A percentile compares a stretch with the other conserved stretches of the same genome.
Conservation (phyloP, 768 basidiomycete species). For the Collybia nuda region DNA sequence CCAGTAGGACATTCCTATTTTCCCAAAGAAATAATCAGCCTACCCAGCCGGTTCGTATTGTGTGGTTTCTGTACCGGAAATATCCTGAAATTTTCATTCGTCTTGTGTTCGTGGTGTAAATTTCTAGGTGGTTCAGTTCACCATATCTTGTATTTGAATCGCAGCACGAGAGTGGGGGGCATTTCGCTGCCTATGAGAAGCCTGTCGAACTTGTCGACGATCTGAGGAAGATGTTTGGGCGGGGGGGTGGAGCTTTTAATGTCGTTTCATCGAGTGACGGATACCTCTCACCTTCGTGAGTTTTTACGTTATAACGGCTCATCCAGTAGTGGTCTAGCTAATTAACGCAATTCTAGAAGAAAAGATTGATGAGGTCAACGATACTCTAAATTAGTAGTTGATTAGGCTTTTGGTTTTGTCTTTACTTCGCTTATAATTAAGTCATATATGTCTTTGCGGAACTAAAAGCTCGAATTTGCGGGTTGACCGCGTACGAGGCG, state of each 20-base stretch:
- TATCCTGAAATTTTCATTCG: neutral
- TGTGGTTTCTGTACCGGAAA: neutral
- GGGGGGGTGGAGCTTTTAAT: conserved; percentile 45
- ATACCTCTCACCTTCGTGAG: conserved; percentile 18
- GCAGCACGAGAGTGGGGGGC: conserved; percentile 51
- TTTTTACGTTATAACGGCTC: too few relatives aligned
- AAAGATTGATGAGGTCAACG: too few relatives aligned
- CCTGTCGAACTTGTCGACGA: conserved; percentile 49
- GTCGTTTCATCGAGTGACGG: conserved; percentile 46
- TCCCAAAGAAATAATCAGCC: conserved; percentile 40
- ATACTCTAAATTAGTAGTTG: too few relatives aligned
- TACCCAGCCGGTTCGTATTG: conserved; percentile 29
- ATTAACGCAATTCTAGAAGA: too few relatives aligned
- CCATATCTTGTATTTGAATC: conserved; percentile 44
- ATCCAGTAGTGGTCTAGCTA: too few relatives aligned
- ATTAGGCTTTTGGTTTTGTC: too few relatives aligned
- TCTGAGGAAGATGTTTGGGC: conserved; percentile 56
- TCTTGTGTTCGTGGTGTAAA: neutral
- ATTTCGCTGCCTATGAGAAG: conserved; percentile 56
- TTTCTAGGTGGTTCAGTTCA: conserved; percentile 39
- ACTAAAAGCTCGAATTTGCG: too few relatives aligned
- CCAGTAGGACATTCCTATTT: conserved; percentile 53
- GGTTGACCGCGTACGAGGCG: too few relatives aligned
- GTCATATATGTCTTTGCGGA: too few relatives aligned
- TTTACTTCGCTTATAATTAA: too few relatives aligned